Evolutionary conservation across 495 filamentous ascomycete species (phyloP).

Genomic region (Viridothelium virens): DNA sequence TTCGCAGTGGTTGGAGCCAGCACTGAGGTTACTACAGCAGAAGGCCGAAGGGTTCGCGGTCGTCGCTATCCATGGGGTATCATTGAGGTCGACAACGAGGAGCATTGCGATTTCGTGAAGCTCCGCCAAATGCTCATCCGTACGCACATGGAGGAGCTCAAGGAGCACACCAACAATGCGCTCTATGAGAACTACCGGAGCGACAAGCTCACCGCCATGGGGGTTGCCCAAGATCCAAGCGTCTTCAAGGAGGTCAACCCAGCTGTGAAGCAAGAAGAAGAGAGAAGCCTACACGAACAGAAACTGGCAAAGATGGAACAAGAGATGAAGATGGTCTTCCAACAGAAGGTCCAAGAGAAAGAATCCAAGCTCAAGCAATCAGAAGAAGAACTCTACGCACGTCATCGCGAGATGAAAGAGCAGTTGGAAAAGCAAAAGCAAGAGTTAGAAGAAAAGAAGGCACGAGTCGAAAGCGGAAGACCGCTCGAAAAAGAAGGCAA

Average conservation of each 20-base stretch:
- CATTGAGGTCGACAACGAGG: constrained; percentile 99
- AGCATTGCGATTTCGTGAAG: constrained; percentile 99
- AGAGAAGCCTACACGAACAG: constrained; percentile 94
- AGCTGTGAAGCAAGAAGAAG: constrained; percentile 99
- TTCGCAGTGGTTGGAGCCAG: constrained; percentile 98
- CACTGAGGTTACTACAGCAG: constrained; percentile 77
- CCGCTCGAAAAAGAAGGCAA: constrained; percentile 90
- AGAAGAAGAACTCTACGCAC: constrained; percentile 96
- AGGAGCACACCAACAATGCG: constrained; percentile 98
- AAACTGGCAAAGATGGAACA: constrained; percentile 99
- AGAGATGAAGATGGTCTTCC: constrained; percentile 99
- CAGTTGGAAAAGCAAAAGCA: constrained; percentile 88
- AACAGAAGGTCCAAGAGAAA: constrained; percentile 99
- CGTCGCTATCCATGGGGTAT: constrained; percentile 97
- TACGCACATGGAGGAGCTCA: constrained; percentile 99
- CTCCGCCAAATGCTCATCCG: constrained; percentile 98
- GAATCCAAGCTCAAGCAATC: constrained; percentile 98
- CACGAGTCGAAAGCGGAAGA: constrained; percentile 81
- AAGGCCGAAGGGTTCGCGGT: constrained; percentile 92
- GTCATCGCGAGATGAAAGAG: constrained; percentile 99
- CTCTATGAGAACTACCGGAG: constrained; percentile 99
- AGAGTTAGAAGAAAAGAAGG: constrained; percentile 97
- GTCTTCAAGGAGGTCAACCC: constrained; percentile 99
- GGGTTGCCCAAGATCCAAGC: constrained; percentile 93
- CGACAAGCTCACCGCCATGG: constrained; percentile 96